Base-by-base conservation (phyloP, 2,329 filamentous ascomycete species). In the Apiospora phragmitis region DNA sequence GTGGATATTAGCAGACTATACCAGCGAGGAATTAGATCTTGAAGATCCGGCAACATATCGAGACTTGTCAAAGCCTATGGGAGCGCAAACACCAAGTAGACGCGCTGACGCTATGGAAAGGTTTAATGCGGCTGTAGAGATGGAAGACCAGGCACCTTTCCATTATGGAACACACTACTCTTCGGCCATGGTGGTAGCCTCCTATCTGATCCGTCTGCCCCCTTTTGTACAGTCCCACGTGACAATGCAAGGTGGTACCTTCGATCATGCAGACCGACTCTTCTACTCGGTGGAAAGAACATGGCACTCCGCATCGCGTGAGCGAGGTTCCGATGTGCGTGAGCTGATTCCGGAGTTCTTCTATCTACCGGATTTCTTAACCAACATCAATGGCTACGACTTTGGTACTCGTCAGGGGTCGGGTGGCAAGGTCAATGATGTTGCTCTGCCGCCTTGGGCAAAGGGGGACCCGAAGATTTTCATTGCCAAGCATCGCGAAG, bases 101-200 rank as follows among this genome's bases (percentile, higher is more conserved):
- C 93, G 97, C 74, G 85, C 89, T 0, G 93, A 94, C 8, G 97
- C 96, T 77, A 88, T 90, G 68, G 93, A 97, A 76, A 90, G 94
- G 41, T 98, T 97, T 80, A 90, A 91, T 74, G 93, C 94, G 21
- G 92, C 99, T 79, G 92, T 92, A 0, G 96, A 98, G 79, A 97
- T 99, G 86, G 94, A 92, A 9, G 95, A 97, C 65, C 92, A 93
- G 0, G 55, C 55, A 9, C 93, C 96, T 0, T 99, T 98, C 79
- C 96, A 99, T 79, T 99, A 98, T 75, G 96, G 96, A 24, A 99
- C 97, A 0, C 97, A 99, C 80, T 99, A 99, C 80, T 98, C 96
- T 1, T 98, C 96, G 2, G 96, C 96, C 9, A 99, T 98, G 96
- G 98, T 97, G 71, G 96, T 99, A 8, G 94, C 94, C 16, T 98